phyloP scores from a whole-genome alignment of 768 basidiomycete genomes.

The Piloderma croceum region DNA sequence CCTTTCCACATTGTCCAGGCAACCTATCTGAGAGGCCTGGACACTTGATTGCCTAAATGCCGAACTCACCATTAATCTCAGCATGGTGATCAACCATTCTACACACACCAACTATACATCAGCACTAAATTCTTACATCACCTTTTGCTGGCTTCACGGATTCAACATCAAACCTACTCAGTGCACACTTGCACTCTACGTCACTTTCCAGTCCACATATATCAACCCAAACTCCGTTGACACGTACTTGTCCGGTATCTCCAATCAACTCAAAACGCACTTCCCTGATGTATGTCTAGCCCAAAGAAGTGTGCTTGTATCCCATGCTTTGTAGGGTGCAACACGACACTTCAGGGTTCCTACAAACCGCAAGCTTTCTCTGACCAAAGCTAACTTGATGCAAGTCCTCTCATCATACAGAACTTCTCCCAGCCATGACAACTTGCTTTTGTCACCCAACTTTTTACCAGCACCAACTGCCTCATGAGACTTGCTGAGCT shows the following conservation, averaged over 20 bases:
- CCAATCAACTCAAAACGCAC: too few relatives aligned
- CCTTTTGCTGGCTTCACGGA: conserved; percentile 24
- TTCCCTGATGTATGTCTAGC: conserved; percentile 12
- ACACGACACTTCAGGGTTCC: background rate
- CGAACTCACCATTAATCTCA: conserved; percentile 21
- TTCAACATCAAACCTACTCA: conserved; percentile 25
- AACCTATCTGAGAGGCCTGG: conserved; percentile 8
- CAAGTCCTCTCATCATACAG: conserved; percentile 1
- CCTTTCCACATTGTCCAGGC: background rate
- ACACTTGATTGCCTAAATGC: conserved; percentile 4
- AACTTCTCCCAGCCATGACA: conserved; percentile 11
- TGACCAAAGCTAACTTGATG: conserved; percentile 12
- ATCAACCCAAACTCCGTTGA: conserved; percentile 16
- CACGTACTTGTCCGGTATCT: conserved; percentile 20
- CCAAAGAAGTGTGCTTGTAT: too few relatives aligned
- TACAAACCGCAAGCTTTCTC: conserved; percentile 4
- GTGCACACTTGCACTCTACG: too few relatives aligned
- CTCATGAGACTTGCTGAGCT: conserved; percentile 18
- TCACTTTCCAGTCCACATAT: too few relatives aligned
- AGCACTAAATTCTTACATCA: conserved; percentile 27
- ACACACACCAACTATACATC: conserved; percentile 24
- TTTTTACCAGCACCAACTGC: conserved; percentile 13
- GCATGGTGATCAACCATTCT: conserved; percentile 15
- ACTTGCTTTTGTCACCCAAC: conserved; percentile 15
- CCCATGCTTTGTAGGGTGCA: conserved; percentile 13